Evolutionary conservation across 2,329 filamentous ascomycete genomes (phyloP), one percentile per base, ranked within the genome.

Genomic region (Arthrobotrys conoides): DNA sequence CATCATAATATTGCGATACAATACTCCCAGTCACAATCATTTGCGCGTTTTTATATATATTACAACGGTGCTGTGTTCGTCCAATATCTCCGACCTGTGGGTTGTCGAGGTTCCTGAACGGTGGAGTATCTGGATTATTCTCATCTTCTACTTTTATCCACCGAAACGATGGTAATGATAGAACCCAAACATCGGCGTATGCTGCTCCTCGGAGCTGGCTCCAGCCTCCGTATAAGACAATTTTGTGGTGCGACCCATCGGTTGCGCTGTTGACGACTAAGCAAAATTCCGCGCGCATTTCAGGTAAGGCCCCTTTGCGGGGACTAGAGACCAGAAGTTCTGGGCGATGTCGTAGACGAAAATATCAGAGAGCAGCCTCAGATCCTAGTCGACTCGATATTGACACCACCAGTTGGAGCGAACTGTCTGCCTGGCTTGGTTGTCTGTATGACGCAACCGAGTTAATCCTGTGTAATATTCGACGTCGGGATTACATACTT

Each of bases 121-220:
- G 30, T 41, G 55, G 55, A 12, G 68, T 71, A 53, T 71, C 68
- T 12, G 68, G 68, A 27, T 71, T 71, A 53, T 71, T 71, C 55
- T 71, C 41, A 18, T 71, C 51, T 12, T 59, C 63, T 30, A 67
- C 61, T 38, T 76, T 61, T 5, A 80, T 46, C 75, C 71, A 80
- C 14, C 65, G 61, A 66, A 80, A 80, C 18, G 71, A 63, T n/a
- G 79, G 79, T n/a, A 80, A 41, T 2, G 76, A 68, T 10, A 80
- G 67, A 1, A 80, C 53, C 70, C 70, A 79, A 6, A 79, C 63
- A 67, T 80, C 79, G 10, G 38, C 18, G 20, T 69, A 68, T 10
- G 53, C 36, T 3, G 12, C 8, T 22, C 33, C 30, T 4, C 1
- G 5, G 1, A 44, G 24, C 12, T 48, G 22, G 41, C 44, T 49